phyloP scores from a whole-genome alignment of 1,284 basidiomycete genomes.

The Earliella scabrosa region DNA sequence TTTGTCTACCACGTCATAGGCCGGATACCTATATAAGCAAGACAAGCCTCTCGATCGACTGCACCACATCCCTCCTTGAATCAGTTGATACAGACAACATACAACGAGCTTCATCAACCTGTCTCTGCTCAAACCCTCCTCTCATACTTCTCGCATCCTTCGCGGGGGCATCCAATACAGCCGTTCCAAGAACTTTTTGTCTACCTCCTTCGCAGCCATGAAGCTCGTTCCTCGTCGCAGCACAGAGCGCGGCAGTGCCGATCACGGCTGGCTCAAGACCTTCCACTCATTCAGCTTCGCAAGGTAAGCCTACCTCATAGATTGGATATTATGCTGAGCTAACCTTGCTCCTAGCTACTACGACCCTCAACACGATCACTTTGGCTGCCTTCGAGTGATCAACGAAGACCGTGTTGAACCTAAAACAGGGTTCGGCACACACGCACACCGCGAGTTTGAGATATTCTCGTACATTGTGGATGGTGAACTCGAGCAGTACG shows the following conservation, averaged over 20 bases:
- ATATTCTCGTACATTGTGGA: slow-evolving; percentile 88
- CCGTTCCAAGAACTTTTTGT: slow-evolving; percentile 4
- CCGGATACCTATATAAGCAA: slow-evolving; percentile 14
- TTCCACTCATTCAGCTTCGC: slow-evolving; percentile 91
- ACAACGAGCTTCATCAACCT: not conserved
- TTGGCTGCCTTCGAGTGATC: slow-evolving; percentile 73
- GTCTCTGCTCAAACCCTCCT: slow-evolving; percentile 5
- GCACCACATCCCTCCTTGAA: not conserved
- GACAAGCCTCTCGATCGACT: not conserved
- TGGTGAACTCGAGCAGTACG: slow-evolving; percentile 82
- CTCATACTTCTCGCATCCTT: not conserved
- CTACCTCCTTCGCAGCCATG: slow-evolving; percentile 29
- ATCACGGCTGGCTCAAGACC: slow-evolving; percentile 92
- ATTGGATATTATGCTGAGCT: not conserved
- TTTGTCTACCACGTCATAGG: not conserved
- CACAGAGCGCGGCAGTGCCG: slow-evolving; percentile 74
- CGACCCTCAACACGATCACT: slow-evolving; percentile 58
- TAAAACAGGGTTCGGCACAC: slow-evolving; percentile 83
- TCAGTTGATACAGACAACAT: slow-evolving; percentile 1
- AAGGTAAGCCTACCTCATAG: slow-evolving; percentile 43
- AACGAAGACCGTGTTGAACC: slow-evolving; percentile 91
- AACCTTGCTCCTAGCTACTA: slow-evolving; percentile 54
- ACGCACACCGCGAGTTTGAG: slow-evolving; percentile 86
- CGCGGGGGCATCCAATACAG: not conserved
- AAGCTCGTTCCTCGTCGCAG: slow-evolving; percentile 62